Evolutionary conservation across 306 rosid genomes (phyloP).

Genomic region (Abrus precatorius): DNA sequence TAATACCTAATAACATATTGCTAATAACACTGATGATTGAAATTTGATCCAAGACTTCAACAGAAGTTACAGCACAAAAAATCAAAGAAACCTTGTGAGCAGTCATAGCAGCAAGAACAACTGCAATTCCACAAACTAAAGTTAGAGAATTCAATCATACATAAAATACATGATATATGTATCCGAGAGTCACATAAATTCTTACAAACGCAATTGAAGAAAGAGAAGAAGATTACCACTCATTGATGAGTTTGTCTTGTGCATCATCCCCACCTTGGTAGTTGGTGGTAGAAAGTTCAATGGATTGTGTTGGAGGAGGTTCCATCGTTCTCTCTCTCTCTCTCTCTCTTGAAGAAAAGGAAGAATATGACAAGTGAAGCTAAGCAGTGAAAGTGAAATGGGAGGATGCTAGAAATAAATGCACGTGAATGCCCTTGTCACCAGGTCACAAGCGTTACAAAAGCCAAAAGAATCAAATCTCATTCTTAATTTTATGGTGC

Average conservation of each 20-base stretch:
- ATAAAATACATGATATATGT: neutral
- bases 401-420: conserved; percentile 5
- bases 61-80: conserved; percentile 65
- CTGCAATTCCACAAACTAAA: conserved; percentile 50
- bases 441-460: neutral
- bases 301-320: conserved; percentile 75
- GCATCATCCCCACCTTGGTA: conserved; percentile 49
- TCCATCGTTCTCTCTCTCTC: conserved; percentile 62
- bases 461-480: conserved; percentile 7
- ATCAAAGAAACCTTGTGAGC: conserved; percentile 59
- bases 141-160: neutral
- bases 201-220: neutral
- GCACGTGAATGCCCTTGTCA: conserved; percentile 46
- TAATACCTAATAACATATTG: neutral
- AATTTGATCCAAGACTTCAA: conserved; percentile 26
- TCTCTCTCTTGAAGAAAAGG: neutral
- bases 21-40: neutral
- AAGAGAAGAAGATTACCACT: conserved; percentile 53
- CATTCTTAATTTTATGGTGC: conserved; percentile 14
- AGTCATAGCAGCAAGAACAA: conserved; percentile 77
- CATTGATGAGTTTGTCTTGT: conserved; percentile 62
- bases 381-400: neutral
- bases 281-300: conserved; percentile 56
- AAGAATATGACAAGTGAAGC: conserved; percentile 37
- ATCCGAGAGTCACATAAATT: too few species aligned